These are phyloP conservation scores for Skeletonema tropicum DNA, from an alignment of 108 stramenopile genomes.

Conservation along the genomic window DNA sequence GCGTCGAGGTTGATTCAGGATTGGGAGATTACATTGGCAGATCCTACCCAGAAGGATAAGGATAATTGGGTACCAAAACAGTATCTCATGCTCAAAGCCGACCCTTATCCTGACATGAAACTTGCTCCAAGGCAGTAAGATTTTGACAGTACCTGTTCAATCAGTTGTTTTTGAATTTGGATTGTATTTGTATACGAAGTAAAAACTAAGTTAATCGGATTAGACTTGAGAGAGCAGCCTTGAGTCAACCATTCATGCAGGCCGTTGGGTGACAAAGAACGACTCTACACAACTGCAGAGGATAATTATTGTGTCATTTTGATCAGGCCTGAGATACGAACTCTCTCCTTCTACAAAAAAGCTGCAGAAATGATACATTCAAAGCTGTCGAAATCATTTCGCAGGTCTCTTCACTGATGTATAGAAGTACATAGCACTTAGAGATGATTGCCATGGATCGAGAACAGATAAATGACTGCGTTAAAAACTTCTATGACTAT, in stretches of 20 bases:
- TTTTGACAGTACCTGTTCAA: background rate
- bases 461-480: slow-evolving; percentile 11
- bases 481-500: slow-evolving; percentile 14
- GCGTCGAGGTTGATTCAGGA: slow-evolving; percentile 37
- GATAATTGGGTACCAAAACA: slow-evolving; percentile 23
- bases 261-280: background rate
- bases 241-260: too few relatives aligned
- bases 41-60: slow-evolving; percentile 9
- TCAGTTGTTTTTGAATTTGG: too few relatives aligned
- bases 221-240: too few relatives aligned
- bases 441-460: background rate
- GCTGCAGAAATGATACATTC: background rate
- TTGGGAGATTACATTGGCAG: slow-evolving; percentile 26
- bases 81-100: slow-evolving; percentile 43
- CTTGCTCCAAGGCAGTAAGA: slow-evolving; percentile 2
- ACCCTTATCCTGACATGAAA: slow-evolving; percentile 37
- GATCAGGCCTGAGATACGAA: slow-evolving; percentile 50
- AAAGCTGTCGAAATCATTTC: background rate
- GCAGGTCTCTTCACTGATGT: background rate
- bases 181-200: too few relatives aligned
- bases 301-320: slow-evolving; percentile 46
- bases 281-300: background rate
- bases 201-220: too few relatives aligned
- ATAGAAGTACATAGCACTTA: background rate
- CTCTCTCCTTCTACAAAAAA: slow-evolving; percentile 48